Conservation (phyloP, 495 filamentous ascomycete species). For the Penicillium diatomitis region DNA sequence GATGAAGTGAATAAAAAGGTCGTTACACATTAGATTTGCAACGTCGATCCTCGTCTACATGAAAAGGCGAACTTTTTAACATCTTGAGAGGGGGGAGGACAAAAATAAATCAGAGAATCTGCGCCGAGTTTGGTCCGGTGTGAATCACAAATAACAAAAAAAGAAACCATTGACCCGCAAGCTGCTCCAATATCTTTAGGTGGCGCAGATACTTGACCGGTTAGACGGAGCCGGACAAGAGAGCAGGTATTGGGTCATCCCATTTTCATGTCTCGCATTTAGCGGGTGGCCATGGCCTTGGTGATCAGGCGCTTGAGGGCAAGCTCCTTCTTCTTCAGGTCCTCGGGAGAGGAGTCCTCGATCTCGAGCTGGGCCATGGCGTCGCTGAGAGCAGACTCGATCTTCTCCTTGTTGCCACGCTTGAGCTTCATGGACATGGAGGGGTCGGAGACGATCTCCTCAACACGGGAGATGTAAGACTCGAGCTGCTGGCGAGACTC, state of each 20-base stretch:
- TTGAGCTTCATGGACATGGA: constrained; percentile 95
- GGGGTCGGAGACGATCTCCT: constrained; percentile 97
- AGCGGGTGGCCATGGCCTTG: constrained; percentile 89
- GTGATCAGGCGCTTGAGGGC: constrained; percentile 96
- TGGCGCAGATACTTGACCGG: constrained; percentile 11
- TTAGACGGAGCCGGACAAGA: constrained; percentile 7
- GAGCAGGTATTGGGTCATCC: constrained; percentile 14
- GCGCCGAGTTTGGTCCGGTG: constrained; percentile 24
- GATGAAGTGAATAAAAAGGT: constrained; percentile 4
- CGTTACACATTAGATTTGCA: constrained; percentile 34
- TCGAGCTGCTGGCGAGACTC: constrained; percentile 98
- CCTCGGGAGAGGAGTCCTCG: constrained; percentile 81
- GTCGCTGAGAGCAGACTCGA: constrained; percentile 82
- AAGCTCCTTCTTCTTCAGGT: constrained; percentile 99
- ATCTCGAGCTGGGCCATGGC: constrained; percentile 82
- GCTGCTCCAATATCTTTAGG: constrained; percentile 14
- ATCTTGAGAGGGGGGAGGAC: constrained; percentile 9
- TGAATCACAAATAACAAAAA: constrained; percentile 11
- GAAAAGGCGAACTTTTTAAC: constrained; percentile 28
- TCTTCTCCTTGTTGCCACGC: constrained; percentile 98
- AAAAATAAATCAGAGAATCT: constrained; percentile 1
- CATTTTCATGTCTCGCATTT: constrained; percentile 32
- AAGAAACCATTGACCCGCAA: constrained; percentile 20
- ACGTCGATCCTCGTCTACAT: constrained; percentile 29
- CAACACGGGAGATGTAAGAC: constrained; percentile 96